phyloP scores from a whole-genome alignment of 2,329 filamentous ascomycete species.

The Hymenotorrendiella dingleyae region DNA sequence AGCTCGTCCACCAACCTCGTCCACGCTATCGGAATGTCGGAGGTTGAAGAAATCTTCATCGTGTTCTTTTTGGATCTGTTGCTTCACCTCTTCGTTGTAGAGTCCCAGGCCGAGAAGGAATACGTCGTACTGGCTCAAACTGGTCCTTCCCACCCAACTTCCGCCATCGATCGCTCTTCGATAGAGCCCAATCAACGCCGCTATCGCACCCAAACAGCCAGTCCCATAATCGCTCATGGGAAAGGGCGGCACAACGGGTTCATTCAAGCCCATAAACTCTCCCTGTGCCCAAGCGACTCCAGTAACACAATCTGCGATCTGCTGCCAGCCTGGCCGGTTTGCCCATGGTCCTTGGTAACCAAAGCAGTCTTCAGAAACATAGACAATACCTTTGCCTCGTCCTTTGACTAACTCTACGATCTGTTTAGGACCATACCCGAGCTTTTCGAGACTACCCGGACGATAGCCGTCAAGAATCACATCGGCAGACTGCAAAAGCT shows the following conservation, averaged over 20 bases:
- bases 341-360: constrained; percentile 61
- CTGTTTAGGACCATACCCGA: constrained; percentile 56
- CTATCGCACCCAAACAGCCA: constrained; percentile 64
- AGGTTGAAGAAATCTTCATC: constrained; percentile 24
- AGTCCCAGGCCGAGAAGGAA: constrained; percentile 56
- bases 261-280: constrained; percentile 52
- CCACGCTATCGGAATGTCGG: constrained; percentile 28
- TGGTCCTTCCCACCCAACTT: constrained; percentile 59
- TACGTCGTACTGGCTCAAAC: constrained; percentile 63
- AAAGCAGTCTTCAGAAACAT: constrained; percentile 68
- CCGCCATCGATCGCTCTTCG: constrained; percentile 57
- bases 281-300: constrained; percentile 41
- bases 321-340: constrained; percentile 62
- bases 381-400: constrained; percentile 57
- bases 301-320: constrained; percentile 52
- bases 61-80: constrained; percentile 18
- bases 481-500: constrained; percentile 55
- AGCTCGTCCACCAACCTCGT: constrained; percentile 26
- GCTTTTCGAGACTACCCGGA: constrained; percentile 55
- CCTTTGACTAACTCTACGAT: constrained; percentile 46
- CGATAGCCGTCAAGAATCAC: constrained; percentile 66
- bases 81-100: constrained; percentile 47
- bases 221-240: constrained; percentile 64
- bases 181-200: constrained; percentile 58
- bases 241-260: constrained; percentile 61